Conservation (phyloP, 1,284 basidiomycete species). For the Puccinia hordei region DNA sequence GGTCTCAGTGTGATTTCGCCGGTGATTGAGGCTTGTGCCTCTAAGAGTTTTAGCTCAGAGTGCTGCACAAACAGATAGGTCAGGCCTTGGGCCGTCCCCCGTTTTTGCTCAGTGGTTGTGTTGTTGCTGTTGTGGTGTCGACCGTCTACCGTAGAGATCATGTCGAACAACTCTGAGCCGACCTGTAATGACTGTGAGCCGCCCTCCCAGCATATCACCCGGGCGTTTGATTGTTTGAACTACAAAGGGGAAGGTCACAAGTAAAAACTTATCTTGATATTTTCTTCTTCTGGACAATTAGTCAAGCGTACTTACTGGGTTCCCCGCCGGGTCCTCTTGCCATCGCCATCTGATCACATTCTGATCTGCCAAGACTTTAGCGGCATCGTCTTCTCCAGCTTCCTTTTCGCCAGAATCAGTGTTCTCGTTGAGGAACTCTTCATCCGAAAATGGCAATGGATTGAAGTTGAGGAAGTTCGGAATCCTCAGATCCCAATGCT, state of each 20-base stretch:
- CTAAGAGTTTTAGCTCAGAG: slow-evolving; percentile 77
- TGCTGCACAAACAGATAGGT: slow-evolving; percentile 87
- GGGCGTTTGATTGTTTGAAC: slow-evolving; percentile 79
- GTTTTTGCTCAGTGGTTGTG: neutral
- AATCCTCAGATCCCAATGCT: slow-evolving; percentile 46
- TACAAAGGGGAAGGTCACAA: slow-evolving; percentile 57
- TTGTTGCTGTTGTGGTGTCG: neutral
- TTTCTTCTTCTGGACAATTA: too few relatives aligned
- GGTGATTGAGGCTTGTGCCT: slow-evolving; percentile 78
- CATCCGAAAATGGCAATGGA: slow-evolving; percentile 28
- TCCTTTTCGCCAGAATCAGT: neutral
- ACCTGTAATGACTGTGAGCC: slow-evolving; percentile 80
- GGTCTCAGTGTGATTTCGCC: slow-evolving; percentile 81
- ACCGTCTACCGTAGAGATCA: slow-evolving; percentile 61
- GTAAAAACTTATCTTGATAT: neutral
- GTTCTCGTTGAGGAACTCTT: slow-evolving; percentile 33
- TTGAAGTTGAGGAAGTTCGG: slow-evolving; percentile 34
- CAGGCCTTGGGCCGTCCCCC: slow-evolving; percentile 39
- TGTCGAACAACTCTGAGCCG: slow-evolving; percentile 84
- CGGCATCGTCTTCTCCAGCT: neutral
- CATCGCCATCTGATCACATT: slow-evolving; percentile 48
- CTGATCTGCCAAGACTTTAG: slow-evolving; percentile 3
- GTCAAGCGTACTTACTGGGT: slow-evolving; percentile 13
- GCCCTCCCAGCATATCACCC: slow-evolving; percentile 87
- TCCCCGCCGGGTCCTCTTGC: slow-evolving; percentile 2